Evolutionary conservation across 2,329 filamentous ascomycete genomes (phyloP), one percentile per base, ranked within the genome.

Genomic region (Fusarium sp.): DNA sequence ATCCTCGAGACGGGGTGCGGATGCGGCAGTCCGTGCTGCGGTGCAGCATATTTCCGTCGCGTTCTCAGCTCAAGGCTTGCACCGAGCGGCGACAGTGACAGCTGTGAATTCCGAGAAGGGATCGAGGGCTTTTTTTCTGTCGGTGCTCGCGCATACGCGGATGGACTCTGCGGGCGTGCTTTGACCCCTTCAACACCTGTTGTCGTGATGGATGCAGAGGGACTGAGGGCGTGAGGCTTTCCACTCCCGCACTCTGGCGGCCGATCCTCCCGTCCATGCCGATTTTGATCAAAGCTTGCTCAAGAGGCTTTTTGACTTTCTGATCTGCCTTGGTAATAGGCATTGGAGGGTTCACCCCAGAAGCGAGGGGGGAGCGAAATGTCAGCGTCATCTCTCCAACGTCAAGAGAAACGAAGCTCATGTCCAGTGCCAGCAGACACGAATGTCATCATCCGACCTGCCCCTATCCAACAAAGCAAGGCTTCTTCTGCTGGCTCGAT

Each of bases 191-290:
- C 35, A 56, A 60, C 33, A 63, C 47, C 68, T 50, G 68, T 67
- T 63, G 60, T 64, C 50, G 47, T 11, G 27, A 54, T 31, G 27
- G 27, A 54, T 31, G 47, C 36, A 27, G 6, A 36, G 42, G 27
- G 18, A 45, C 33, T 9, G 40, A 66, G 52, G 65, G 72, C 56
- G 73, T 63, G 58, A 73, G 56, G 74, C 59, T 70, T 74, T 66
- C 68, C 56, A 65, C 63, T 70, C 58, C 66, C 65, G 71, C 38
- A 62, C 31, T 69, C 59, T 69, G 64, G 54, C 66, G 47, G 72
- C 29, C 63, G 71, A 75, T 75, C 71, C n/a, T 74, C 59, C 72
- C 65, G 45, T 57, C 40, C 63, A 68, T 63, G 35, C 45, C 58
- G 57, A 71, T 52, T 42, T 45, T 63, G 56, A 74, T 27, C 58